Conservation (phyloP, 2,329 filamentous ascomycete species). For the Coniochaeta prunicola region DNA sequence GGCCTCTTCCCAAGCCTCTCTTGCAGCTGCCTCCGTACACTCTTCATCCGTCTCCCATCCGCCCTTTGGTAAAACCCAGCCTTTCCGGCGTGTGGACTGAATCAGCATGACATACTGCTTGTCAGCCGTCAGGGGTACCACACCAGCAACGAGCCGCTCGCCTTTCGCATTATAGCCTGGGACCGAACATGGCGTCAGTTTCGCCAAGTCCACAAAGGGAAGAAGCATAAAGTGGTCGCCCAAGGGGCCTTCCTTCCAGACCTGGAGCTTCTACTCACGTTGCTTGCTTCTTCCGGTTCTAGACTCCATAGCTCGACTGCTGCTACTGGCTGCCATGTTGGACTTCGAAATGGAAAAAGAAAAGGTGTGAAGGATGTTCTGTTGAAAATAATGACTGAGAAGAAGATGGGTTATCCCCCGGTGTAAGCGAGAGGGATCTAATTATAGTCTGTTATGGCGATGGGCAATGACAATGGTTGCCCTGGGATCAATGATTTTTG, state of each 20-base stretch:
- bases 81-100: slow-evolving; percentile 81
- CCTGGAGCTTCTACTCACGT: slow-evolving; percentile 50
- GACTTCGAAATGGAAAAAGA: background rate
- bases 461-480: slow-evolving; percentile 9
- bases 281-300: slow-evolving; percentile 73
- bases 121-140: slow-evolving; percentile 82
- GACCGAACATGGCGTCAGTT: slow-evolving; percentile 27
- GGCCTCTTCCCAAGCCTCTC: slow-evolving; percentile 97
- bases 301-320: slow-evolving; percentile 58
- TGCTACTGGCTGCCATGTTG: slow-evolving; percentile 16
- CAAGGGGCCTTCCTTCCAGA: background rate
- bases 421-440: background rate
- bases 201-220: slow-evolving; percentile 16
- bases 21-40: slow-evolving; percentile 73
- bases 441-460: slow-evolving; percentile 1
- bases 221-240: background rate
- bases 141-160: slow-evolving; percentile 89
- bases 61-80: slow-evolving; percentile 96
- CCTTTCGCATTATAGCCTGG: slow-evolving; percentile 86
- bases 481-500: slow-evolving; percentile 8
- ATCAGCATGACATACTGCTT: slow-evolving; percentile 87
- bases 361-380: background rate
- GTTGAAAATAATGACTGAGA: too few species aligned
- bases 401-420: background rate
- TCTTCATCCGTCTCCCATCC: slow-evolving; percentile 96